Base-by-base conservation (phyloP, 2,329 filamentous ascomycete species). In the Pleurostoma richardsiae region DNA sequence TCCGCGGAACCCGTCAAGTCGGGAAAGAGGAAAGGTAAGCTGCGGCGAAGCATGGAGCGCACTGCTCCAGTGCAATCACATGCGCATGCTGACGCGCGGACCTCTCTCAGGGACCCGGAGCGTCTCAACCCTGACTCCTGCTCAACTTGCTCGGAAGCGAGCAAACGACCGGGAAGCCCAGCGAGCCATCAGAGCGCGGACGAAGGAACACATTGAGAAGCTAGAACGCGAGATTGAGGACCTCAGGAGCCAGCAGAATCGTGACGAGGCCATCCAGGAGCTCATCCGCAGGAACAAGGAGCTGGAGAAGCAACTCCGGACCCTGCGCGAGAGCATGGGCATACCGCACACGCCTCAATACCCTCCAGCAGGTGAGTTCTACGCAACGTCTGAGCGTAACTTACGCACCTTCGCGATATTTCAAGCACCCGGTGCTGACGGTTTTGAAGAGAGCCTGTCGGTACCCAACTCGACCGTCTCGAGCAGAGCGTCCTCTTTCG, bases 141-240 rank as follows among this genome's bases (percentile, higher is more conserved):
- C 91, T 51, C 91, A 96, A 68, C 79, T 96, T 49, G 88, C 86
- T 30, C 87, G 90, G 66, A 96, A 96, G 73, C 79, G 91, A 53
- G 88, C 89, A 59, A 96, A 96, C 70, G 90, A 96, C 64, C 82
- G 90, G 51, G 89, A 95, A 67, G 90, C 90, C 39, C 90, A 96
- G 69, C 80, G 90, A 43, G 88, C 88, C 39, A 95, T 95, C 53
- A 78, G 90, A 43, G 88, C 90, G 64, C 80, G 90, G 56, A 95
- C 90, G 38, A 92, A 90, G 70, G 82, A 86, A 59, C 87, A 90
- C 63, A 95, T 95, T 58, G 88, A 94, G 61, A 74, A 74, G 27
- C 72, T 95, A 43, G 88, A 95, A 69, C 74, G 74, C 52, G 82
- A 86, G 56, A 85, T 95, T 50, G 78, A 83, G 46, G 86, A 92